Percentiles rank a stretch among this genome's conserved stretches.
Conservation (phyloP, 805 yeast genomes). For the Wickerhamomyces strasburgensis region DNA sequence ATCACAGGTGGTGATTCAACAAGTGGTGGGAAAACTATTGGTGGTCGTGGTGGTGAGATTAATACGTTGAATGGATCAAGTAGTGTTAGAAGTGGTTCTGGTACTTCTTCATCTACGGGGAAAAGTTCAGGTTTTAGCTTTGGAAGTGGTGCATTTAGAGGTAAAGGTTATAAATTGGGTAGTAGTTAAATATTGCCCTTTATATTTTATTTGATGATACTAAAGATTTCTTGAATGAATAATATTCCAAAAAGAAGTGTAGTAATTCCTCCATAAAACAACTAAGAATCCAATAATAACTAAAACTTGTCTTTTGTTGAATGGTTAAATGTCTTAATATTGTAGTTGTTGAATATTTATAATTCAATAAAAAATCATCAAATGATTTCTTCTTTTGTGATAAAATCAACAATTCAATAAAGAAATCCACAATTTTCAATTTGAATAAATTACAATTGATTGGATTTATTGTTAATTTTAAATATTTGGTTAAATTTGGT, state of each 20-base stretch:
- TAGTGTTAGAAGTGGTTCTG: background rate
- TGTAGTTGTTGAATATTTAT: constrained; percentile 14
- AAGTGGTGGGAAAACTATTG: constrained; percentile 1
- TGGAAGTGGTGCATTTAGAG: constrained; percentile 26
- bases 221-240: constrained; percentile 12
- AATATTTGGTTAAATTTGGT: constrained; percentile 5
- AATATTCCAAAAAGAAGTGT: constrained; percentile 14
- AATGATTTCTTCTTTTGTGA: constrained; percentile 4
- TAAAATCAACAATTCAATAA: constrained; percentile 6
- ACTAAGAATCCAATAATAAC: constrained; percentile 18
- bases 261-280: constrained; percentile 20
- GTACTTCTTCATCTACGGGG: constrained; percentile 8
- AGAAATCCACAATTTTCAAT: constrained; percentile 10
- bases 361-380: constrained; percentile 7
- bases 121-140: constrained; percentile 13
- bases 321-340: constrained; percentile 13
- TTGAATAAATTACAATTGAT: constrained; percentile 3
- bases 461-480: constrained; percentile 2
- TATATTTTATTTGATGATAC: background rate
- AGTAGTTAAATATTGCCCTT: constrained; percentile 1
- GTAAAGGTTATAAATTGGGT: constrained; percentile 37
- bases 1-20: constrained; percentile 6
- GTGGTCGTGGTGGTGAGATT: constrained; percentile 3
- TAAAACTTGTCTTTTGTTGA: constrained; percentile 9
- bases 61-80: constrained; percentile 11